Conservation (phyloP, 139 green algal species). For the Chlorella sp. region DNA sequence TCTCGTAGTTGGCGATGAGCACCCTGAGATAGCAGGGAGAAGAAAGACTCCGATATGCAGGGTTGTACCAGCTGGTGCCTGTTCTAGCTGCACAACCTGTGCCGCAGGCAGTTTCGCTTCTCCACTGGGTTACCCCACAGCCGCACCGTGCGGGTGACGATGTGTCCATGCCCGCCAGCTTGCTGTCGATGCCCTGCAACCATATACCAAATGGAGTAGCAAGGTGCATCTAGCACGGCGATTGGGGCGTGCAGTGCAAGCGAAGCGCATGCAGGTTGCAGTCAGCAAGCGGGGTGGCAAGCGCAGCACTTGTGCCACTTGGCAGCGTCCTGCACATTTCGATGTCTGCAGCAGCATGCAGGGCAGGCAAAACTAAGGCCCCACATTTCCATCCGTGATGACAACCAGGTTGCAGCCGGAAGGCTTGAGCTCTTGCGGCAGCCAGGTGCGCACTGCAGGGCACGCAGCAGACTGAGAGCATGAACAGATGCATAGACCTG, state of each 20-base stretch:
- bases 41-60: neutral
- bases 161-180: constrained; percentile 2
- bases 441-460: constrained; percentile 24
- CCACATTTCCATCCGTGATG: constrained; percentile 39
- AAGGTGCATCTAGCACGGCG: too few species aligned
- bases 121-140: too few species aligned
- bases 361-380: too few species aligned
- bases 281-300: too few species aligned
- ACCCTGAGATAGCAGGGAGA: neutral
- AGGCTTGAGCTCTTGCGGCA: constrained; percentile 54
- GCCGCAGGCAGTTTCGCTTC: neutral
- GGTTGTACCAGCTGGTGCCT: neutral
- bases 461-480: neutral
- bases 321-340: too few species aligned
- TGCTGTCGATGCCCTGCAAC: neutral
- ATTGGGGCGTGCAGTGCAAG: too few species aligned
- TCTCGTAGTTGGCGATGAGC: neutral
- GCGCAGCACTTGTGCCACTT: too few species aligned
- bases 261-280: too few species aligned
- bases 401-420: constrained; percentile 61
- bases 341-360: too few species aligned
- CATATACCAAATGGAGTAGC: too few species aligned
- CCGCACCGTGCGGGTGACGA: neutral
- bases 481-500: too few species aligned
- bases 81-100: neutral